Conservation (phyloP, 2,329 filamentous ascomycete genomes). For the Phaeosphaeriaceae sp. region DNA sequence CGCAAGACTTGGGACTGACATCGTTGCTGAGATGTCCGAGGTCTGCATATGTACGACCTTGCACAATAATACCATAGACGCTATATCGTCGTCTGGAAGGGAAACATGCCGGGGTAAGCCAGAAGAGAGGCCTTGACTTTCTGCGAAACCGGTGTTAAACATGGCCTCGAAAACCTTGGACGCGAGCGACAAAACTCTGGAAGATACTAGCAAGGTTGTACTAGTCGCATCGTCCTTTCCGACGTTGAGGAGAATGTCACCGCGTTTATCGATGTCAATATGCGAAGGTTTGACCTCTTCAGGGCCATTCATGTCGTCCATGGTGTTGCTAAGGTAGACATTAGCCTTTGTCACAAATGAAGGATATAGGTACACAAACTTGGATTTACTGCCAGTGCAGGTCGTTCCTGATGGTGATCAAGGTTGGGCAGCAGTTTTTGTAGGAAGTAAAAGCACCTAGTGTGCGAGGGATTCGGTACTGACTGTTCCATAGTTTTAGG, state of each 20-base stretch:
- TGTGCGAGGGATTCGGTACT: too few species aligned
- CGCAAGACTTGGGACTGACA: conserved; percentile 14
- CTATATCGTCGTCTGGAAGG: conserved; percentile 17
- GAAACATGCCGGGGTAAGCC: conserved; percentile 3
- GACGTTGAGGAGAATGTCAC: conserved; percentile 16
- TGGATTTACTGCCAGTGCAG: too few species aligned
- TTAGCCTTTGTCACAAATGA: too few species aligned
- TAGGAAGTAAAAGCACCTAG: too few species aligned
- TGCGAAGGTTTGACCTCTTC: too few species aligned
- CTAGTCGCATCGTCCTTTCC: background rate
- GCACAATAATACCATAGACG: conserved; percentile 12
- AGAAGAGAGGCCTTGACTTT: conserved; percentile 10
- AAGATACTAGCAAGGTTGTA: conserved; percentile 8
- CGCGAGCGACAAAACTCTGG: conserved; percentile 5
- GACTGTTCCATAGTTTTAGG: too few species aligned
- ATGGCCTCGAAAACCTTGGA: conserved; percentile 17
- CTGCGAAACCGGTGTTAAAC: conserved; percentile 10
- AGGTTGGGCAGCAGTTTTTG: too few species aligned
- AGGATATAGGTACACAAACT: too few species aligned
- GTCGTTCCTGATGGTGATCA: too few species aligned
- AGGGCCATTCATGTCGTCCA: background rate
- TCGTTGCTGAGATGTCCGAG: conserved; percentile 6
- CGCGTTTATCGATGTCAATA: conserved; percentile 5
- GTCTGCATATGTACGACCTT: conserved; percentile 11
- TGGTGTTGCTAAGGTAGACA: background rate